Evolutionary conservation across 345 rosid species (phyloP), one percentile per base, ranked within the genome.

Genomic region (Eucalyptus brandiana): DNA sequence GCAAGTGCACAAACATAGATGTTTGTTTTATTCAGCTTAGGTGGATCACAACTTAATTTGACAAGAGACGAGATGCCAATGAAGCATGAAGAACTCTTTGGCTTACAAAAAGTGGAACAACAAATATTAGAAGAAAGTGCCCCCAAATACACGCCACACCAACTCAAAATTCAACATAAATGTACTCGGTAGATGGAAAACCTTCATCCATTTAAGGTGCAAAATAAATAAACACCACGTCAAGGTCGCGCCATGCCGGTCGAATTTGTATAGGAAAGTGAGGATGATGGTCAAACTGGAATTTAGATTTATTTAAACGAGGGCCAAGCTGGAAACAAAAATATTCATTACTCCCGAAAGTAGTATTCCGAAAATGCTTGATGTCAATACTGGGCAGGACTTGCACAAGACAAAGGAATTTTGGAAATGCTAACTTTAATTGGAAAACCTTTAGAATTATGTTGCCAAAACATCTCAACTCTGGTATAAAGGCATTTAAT

Each of bases 191-290:
- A 60, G 7, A 26, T 60, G 67, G 67, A 12, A 7, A 60, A 26
- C 67, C 67, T 6, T 60, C 30, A 28, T 60, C 8, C n/a, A 28
- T 60, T 28, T 60, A 60, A 60, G 67, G 15, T 60, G 14, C 67
- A 26, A 60, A 26, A 12, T 60, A 12, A 28, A 28, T 28, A 28
- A 12, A 28, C 17, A 28, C 32, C 32, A 62, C 8, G 26, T 4
- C 11, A 21, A 8, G 58, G 58, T 53, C 1, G 1, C 3, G 3
- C 0, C 8, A 30, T n/a, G 40, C 12, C 5, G 0, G 7, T 69
- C 4, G 9, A 1, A 69, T 9, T 6, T 34, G 12, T 40, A 5
- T 11, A 37, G 45, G 47, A 23, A 76, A 21, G 83, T 11, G 16
- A 76, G 47, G 45, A 76, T 3, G 45, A 6, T 13, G 28, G 15